Base-by-base conservation (phyloP, 192 early-diverging fungal species). In the Entomortierella beljakovae region DNA sequence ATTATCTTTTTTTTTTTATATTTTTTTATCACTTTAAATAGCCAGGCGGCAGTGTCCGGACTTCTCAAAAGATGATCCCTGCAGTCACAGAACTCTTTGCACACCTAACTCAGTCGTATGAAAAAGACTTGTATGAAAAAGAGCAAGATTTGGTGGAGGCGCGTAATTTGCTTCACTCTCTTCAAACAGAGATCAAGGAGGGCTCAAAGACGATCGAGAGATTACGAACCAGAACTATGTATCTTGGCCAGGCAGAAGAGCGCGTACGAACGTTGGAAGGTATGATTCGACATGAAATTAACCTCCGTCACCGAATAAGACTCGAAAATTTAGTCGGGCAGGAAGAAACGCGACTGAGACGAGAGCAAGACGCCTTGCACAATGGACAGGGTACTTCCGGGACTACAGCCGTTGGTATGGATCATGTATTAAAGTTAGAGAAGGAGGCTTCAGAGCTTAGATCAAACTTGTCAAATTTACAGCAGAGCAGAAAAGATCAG, bases 21-120 rank as follows among this genome's bases (percentile, higher is more conserved):
- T n/a, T n/a, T n/a, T n/a, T n/a, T n/a, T n/a, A n/a, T n/a, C n/a
- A n/a, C n/a, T n/a, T n/a, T n/a, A n/a, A 29, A 29, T 10, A 61
- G 38, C 61, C 43, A 50, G 46, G 38, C 9, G 42, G 31, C 38
- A 40, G 34, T 3, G 43, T 51, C 0, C 67, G 66, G 31, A 18
- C 61, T 10, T 70, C 75, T 1, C 60, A 79, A 32, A 64, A 43
- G 34, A 69, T 79, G 75, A 79, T 81, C 3, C 75, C 80, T 0
- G 71, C 67, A 20, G 69, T 87, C 26, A 73, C 77, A 2, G 70
- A 83, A 33, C 29, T 87, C 3, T 80, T 87, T 73, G 82, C 85
- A 40, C 74, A 80, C 8, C 68, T 84, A 35, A 73, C 80, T 3
- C 70, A 71, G 28, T 80, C 81, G 18, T 87, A 82, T 40, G 84